phyloP scores from a whole-genome alignment of 305 asterid genomes.

The Fraxinus ornus region DNA sequence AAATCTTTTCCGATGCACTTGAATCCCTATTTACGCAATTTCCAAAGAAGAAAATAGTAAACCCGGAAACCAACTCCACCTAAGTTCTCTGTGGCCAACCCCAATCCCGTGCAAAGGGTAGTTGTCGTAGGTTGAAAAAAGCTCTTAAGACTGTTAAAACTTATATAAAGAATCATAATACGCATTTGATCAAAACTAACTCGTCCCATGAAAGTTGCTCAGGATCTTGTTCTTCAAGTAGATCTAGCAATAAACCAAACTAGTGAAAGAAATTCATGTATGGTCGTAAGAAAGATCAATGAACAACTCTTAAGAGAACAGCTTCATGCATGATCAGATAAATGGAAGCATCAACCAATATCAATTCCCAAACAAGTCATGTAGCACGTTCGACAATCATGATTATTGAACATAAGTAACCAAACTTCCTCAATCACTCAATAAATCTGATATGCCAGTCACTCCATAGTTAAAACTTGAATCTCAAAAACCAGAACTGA shows the following conservation, averaged over 20 bases:
- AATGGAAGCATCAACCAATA: neutral
- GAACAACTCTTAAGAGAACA: neutral
- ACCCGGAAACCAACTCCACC: neutral
- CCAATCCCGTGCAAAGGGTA: neutral
- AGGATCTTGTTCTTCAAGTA: neutral
- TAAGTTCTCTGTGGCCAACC: neutral
- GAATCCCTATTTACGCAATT: neutral
- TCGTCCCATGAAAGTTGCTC: neutral
- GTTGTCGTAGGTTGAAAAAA: neutral
- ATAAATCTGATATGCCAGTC: conserved; percentile 10
- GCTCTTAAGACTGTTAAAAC: neutral
- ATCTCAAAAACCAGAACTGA: conserved; percentile 80
- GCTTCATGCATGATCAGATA: neutral
- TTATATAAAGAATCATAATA: neutral
- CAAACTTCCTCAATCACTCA: neutral
- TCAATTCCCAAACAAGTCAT: neutral
- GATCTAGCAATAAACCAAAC: neutral
- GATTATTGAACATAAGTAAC: neutral
- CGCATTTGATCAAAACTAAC: neutral
- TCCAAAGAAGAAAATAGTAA: neutral
- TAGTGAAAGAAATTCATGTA: neutral
- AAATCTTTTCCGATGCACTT: neutral
- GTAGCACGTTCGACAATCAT: neutral
- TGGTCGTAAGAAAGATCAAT: neutral
- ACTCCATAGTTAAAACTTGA: conserved; percentile 70